A percentile compares a stretch with the other conserved stretches of the same genome.
Evolutionary conservation across 2,329 filamentous ascomycete species (phyloP).

Genomic region (Xylaria sp.): DNA sequence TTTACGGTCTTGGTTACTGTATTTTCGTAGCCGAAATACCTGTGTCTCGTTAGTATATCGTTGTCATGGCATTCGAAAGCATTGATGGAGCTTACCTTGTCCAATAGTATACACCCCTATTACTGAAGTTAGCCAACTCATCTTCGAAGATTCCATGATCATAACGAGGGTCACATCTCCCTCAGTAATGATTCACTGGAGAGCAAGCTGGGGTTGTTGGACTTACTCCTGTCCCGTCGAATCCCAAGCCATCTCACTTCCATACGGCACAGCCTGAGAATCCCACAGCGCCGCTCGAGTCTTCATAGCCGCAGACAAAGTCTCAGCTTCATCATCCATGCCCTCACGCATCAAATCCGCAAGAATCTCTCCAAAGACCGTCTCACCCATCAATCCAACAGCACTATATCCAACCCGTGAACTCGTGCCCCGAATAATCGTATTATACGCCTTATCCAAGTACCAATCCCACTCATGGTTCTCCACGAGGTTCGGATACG

Average conservation of each 20-base stretch:
- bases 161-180: background rate
- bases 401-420: conserved; percentile 40
- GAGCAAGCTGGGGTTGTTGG: background rate
- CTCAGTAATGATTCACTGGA: background rate
- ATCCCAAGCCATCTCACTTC: conserved; percentile 59
- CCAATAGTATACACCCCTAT: conserved; percentile 53
- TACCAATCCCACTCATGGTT: conserved; percentile 49
- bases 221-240: conserved; percentile 51
- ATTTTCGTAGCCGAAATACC: conserved; percentile 44
- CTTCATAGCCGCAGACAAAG: conserved; percentile 43
- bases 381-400: conserved; percentile 55
- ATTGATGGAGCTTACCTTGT: conserved; percentile 35
- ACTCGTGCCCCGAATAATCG: conserved; percentile 38
- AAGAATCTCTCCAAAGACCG: conserved; percentile 49
- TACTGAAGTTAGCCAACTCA: conserved; percentile 9
- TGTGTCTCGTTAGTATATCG: conserved; percentile 2
- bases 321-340: conserved; percentile 34
- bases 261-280: conserved; percentile 48
- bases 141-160: background rate
- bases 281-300: conserved; percentile 46
- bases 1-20: conserved; percentile 47
- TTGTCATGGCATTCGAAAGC: background rate
- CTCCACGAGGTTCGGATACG: conserved; percentile 41
- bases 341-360: conserved; percentile 46
- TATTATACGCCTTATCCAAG: conserved; percentile 48